Evolutionary conservation across 2,329 filamentous ascomycete species (phyloP).

Genomic region (Phaeophleospora eucalypticola): DNA sequence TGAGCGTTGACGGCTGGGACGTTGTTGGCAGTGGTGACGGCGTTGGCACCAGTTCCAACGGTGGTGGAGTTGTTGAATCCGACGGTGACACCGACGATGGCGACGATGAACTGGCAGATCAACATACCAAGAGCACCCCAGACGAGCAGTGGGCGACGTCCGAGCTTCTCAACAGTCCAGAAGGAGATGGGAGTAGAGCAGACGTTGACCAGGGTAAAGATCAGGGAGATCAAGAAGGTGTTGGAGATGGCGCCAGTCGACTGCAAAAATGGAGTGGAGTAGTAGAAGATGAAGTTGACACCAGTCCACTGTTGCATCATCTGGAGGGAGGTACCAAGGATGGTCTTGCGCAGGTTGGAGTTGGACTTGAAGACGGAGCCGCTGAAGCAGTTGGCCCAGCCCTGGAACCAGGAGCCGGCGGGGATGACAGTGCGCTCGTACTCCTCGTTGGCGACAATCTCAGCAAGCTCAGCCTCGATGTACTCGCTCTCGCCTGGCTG

Average conservation of each 20-base stretch:
- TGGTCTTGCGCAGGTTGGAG: slow-evolving; percentile 47
- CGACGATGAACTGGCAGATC: slow-evolving; percentile 81
- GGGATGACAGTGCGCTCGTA: slow-evolving; percentile 71
- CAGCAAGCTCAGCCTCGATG: slow-evolving; percentile 73
- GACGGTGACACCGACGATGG: slow-evolving; percentile 55
- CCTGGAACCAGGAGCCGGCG: slow-evolving; percentile 58
- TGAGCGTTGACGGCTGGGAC: slow-evolving; percentile 54
- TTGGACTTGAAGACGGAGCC: slow-evolving; percentile 50
- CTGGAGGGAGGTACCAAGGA: slow-evolving; percentile 46
- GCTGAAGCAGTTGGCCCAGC: slow-evolving; percentile 64
- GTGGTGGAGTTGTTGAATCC: slow-evolving; percentile 33
- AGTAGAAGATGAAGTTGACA: slow-evolving; percentile 84
- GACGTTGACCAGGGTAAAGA: slow-evolving; percentile 87
- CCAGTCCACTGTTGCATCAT: slow-evolving; percentile 64
- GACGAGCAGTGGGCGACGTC: slow-evolving; percentile 76
- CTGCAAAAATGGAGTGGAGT: slow-evolving; percentile 77
- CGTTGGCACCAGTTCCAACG: slow-evolving; percentile 29
- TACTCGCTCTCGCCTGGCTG: slow-evolving; percentile 69
- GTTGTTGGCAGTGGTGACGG: slow-evolving; percentile 40
- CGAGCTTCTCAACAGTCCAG: slow-evolving; percentile 76
- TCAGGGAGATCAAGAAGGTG: slow-evolving; percentile 76
- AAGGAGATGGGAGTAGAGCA: slow-evolving; percentile 81
- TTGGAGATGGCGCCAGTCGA: slow-evolving; percentile 71
- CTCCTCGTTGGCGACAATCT: slow-evolving; percentile 85
- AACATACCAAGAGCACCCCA: slow-evolving; percentile 78